phyloP scores from a whole-genome alignment of 345 rosid species.

The Durio zibethinus region DNA sequence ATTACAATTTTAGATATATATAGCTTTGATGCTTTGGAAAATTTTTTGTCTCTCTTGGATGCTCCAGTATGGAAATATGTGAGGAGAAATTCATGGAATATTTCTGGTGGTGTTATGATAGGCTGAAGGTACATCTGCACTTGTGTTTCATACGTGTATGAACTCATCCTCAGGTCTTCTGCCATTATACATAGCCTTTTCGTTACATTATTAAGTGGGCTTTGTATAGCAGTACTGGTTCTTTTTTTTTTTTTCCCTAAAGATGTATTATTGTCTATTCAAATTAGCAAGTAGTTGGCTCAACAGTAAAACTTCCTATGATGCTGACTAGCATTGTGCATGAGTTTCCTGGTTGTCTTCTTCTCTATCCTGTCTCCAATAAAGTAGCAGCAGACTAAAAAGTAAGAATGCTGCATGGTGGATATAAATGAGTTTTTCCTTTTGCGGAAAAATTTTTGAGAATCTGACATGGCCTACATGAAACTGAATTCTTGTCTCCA shows the following conservation, averaged over 20 bases:
- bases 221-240: not conserved
- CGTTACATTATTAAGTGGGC: not conserved
- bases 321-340: not conserved
- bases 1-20: not conserved
- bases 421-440: not conserved
- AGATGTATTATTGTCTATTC: not conserved
- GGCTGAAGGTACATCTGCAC: conserved; percentile 60
- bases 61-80: conserved; percentile 68
- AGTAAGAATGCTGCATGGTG: not conserved
- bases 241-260: not conserved
- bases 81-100: conserved; percentile 83
- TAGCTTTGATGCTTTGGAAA: not conserved
- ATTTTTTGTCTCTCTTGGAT: conserved; percentile 23
- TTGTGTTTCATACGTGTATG: not conserved
- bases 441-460: not conserved
- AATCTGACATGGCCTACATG: not conserved
- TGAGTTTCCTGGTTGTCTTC: not conserved
- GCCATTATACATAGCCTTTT: not conserved
- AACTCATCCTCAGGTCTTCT: not conserved
- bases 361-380: not conserved
- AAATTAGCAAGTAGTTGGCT: not conserved
- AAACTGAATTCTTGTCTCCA: not conserved
- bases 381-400: not conserved
- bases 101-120: conserved; percentile 94
- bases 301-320: not conserved